phyloP scores from a whole-genome alignment of 2,329 filamentous ascomycete genomes.

The Chalaropsis ovoidea region DNA sequence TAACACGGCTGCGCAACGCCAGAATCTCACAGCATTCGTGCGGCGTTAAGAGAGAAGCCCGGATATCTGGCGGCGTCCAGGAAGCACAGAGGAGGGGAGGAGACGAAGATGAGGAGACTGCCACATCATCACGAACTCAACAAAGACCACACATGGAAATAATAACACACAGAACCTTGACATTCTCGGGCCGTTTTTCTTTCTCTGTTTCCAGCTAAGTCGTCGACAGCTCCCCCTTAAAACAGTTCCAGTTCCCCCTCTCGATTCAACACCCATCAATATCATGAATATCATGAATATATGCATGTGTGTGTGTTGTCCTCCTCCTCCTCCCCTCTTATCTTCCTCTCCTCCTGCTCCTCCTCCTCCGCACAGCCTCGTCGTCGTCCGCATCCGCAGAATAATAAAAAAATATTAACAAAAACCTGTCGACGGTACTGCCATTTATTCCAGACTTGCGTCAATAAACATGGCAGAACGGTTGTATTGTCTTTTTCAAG shows the following conservation, averaged over 20 bases:
- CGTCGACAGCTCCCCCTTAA: background rate
- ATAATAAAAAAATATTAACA: background rate
- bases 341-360: background rate
- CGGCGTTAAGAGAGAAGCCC: background rate
- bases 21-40: background rate
- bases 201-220: background rate
- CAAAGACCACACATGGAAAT: background rate
- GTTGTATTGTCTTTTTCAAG: background rate
- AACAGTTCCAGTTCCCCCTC: background rate
- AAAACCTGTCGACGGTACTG: background rate
- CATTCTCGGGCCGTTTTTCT: background rate
- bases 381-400: background rate
- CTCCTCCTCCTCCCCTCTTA: background rate
- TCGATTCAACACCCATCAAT: background rate
- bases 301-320: background rate
- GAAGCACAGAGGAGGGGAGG: background rate
- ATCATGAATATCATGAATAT: too few relatives aligned
- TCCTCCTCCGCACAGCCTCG: background rate
- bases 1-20: conserved; percentile 3
- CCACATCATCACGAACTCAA: background rate
- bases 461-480: conserved; percentile 7
- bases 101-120: background rate
- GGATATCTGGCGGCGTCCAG: background rate
- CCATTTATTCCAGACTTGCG: conserved; percentile 4
- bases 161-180: background rate